Evolutionary conservation across 495 filamentous ascomycete genomes (phyloP).

Genomic region (Hypomontagnella monticulosa): DNA sequence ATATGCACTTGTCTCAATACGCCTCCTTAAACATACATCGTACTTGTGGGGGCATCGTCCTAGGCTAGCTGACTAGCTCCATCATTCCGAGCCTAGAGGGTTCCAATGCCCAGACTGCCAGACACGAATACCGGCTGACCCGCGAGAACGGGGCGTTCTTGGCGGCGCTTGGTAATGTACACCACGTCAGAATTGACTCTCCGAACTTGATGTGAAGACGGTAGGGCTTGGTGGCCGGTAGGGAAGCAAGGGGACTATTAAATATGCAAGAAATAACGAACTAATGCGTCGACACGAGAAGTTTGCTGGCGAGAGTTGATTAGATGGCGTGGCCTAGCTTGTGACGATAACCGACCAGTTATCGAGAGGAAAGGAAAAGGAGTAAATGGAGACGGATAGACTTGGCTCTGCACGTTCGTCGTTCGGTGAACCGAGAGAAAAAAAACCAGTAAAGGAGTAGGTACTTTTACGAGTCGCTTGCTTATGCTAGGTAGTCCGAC

Average conservation of each 20-base stretch:
- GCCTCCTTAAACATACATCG: not conserved
- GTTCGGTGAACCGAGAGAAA: conserved; percentile 4
- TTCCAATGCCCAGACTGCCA: conserved; percentile 18
- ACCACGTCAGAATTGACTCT: conserved; percentile 19
- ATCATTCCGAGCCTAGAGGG: conserved; percentile 27
- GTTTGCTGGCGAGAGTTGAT: not conserved
- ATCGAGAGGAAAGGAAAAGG: not conserved
- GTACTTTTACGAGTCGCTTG: conserved; percentile 10
- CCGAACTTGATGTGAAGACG: conserved; percentile 16
- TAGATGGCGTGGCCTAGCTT: not conserved
- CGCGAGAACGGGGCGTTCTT: conserved; percentile 26
- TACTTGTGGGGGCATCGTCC: not conserved
- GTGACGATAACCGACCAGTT: not conserved
- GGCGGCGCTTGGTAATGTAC: conserved; percentile 28
- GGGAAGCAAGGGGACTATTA: not conserved
- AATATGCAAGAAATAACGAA: conserved; percentile 19
- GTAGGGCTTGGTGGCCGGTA: not conserved
- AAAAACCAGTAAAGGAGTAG: not conserved
- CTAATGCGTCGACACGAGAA: conserved; percentile 1
- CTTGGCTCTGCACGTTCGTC: conserved; percentile 9
- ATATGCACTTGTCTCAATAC: conserved; percentile 2
- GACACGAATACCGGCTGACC: conserved; percentile 19
- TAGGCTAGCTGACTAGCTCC: conserved; percentile 22
- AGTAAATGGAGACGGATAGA: conserved; percentile 1
- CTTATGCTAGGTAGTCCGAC: not conserved